Conservation (phyloP, 108 stramenopile species). For the Skeletonema potamos region DNA sequence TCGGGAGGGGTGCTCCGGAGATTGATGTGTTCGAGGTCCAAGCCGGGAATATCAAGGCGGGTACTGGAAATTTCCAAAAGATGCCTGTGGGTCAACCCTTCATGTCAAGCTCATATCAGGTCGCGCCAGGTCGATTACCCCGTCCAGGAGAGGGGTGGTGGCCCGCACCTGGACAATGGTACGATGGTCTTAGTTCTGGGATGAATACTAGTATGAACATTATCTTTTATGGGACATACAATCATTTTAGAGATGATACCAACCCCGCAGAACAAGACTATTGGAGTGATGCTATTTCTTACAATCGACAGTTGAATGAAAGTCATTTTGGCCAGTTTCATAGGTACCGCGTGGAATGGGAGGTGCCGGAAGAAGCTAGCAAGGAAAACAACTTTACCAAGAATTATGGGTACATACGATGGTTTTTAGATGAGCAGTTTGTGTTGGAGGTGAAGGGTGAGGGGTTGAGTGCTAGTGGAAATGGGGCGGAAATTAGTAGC, state of each 20-base stretch:
- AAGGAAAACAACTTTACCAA: constrained; percentile 27
- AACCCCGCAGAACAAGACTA: constrained; percentile 78
- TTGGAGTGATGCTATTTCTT: constrained; percentile 94
- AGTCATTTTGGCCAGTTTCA: constrained; percentile 85
- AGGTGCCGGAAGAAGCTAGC: constrained; percentile 61
- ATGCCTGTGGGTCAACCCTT: constrained; percentile 89
- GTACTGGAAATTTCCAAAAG: constrained; percentile 58
- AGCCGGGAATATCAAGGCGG: constrained; percentile 67
- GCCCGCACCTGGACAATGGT: constrained; percentile 92
- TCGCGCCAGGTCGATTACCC: constrained; percentile 79
- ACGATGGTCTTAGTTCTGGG: constrained; percentile 83
- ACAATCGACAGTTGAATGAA: constrained; percentile 75
- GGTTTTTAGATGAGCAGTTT: constrained; percentile 91
- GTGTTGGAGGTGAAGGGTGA: constrained; percentile 81
- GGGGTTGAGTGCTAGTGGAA: constrained; percentile 48
- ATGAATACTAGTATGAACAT: constrained; percentile 84
- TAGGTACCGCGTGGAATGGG: constrained; percentile 94
- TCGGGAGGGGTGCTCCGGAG: constrained; percentile 97
- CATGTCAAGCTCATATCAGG: constrained; percentile 81
- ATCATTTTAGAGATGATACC: constrained; percentile 74
- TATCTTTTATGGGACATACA: constrained; percentile 92
- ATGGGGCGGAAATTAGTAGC: constrained; percentile 84
- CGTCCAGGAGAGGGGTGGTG: constrained; percentile 80
- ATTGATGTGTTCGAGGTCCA: constrained; percentile 97
- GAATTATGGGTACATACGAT: constrained; percentile 73